phyloP scores from a whole-genome alignment of 192 early-diverging fungal species.

The Geranomyces variabilis region DNA sequence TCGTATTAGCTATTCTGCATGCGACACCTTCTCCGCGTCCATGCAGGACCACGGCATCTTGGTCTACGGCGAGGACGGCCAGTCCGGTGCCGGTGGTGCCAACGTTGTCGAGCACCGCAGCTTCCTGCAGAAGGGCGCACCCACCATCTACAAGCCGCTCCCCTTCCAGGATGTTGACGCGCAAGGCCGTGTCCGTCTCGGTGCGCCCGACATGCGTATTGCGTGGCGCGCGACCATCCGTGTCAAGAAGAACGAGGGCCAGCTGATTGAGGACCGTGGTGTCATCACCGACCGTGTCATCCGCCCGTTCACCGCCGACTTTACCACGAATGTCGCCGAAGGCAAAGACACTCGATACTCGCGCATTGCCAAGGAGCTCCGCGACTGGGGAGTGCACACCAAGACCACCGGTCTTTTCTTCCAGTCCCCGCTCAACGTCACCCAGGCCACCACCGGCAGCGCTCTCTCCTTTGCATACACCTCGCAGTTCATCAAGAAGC shows the following conservation, averaged over 20 bases:
- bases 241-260: slow-evolving; percentile 14
- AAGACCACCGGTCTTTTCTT: neutral
- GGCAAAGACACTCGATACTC: slow-evolving; percentile 14
- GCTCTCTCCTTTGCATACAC: neutral
- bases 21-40: slow-evolving; percentile 26
- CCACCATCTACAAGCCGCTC: slow-evolving; percentile 4
- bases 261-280: slow-evolving; percentile 35
- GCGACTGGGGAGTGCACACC: slow-evolving; percentile 1
- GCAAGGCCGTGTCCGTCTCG: neutral
- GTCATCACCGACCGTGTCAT: slow-evolving; percentile 24
- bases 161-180: slow-evolving; percentile 12
- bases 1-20: slow-evolving; percentile 21
- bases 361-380: slow-evolving; percentile 21
- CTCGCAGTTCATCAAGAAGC: slow-evolving; percentile 10
- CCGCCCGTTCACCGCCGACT: slow-evolving; percentile 9
- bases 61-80: slow-evolving; percentile 24
- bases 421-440: neutral
- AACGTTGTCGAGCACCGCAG: slow-evolving; percentile 23
- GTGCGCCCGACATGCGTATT: neutral
- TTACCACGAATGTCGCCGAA: neutral
- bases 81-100: slow-evolving; percentile 31
- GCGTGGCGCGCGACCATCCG: slow-evolving; percentile 28
- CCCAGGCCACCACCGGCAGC: neutral
- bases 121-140: neutral
- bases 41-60: slow-evolving; percentile 30